phyloP scores from a whole-genome alignment of 768 basidiomycete genomes.

The Termitomyces sp. region DNA sequence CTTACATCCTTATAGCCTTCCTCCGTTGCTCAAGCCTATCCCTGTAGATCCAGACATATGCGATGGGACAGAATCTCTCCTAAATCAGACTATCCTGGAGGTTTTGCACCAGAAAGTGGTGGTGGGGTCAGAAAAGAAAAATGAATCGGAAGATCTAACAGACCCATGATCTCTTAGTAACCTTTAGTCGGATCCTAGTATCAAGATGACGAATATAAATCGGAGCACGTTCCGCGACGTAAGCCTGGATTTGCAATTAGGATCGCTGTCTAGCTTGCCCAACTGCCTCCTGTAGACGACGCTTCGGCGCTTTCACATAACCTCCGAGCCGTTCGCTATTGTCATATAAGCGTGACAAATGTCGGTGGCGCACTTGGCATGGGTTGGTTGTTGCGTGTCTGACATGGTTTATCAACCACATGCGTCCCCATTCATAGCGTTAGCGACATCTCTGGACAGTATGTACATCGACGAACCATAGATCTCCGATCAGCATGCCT shows the following conservation, averaged over 20 bases:
- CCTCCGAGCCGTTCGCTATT: constrained; percentile 43
- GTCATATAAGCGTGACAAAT: constrained; percentile 55
- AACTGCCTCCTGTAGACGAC: constrained; percentile 20
- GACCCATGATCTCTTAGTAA: not conserved
- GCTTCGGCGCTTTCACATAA: not conserved
- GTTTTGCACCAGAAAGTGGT: too few relatives aligned
- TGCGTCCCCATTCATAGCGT: not conserved
- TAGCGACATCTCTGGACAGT: not conserved
- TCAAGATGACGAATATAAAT: not conserved
- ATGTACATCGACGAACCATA: not conserved
- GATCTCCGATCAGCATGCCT: too few relatives aligned
- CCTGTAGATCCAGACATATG: constrained; percentile 31
- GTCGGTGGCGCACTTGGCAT: constrained; percentile 38
- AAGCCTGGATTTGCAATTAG: constrained; percentile 16
- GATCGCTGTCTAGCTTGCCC: constrained; percentile 45
- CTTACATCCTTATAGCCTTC: constrained; percentile 34
- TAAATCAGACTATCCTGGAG: too few relatives aligned
- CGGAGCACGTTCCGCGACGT: constrained; percentile 12
- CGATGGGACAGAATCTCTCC: constrained; percentile 10
- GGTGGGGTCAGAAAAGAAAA: constrained; percentile 5
- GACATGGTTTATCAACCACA: not conserved
- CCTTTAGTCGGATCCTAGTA: not conserved
- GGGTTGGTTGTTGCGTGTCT: constrained; percentile 16
- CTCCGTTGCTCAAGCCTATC: constrained; percentile 30
- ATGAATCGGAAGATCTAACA: not conserved